Base-by-base conservation (phyloP, 2,329 filamentous ascomycete species). In the Ophiostoma sp. region DNA sequence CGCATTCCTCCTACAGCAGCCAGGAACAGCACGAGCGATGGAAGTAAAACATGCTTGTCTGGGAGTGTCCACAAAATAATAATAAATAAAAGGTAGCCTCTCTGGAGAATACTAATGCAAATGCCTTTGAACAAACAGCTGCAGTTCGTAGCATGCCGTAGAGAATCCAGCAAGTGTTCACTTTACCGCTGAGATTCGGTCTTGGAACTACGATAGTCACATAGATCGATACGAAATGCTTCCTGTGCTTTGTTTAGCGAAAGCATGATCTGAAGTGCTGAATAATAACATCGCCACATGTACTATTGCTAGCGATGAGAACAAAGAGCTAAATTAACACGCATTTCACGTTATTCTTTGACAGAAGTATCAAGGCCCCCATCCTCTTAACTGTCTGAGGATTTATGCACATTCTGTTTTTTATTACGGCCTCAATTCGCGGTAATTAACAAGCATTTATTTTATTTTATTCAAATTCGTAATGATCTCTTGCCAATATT, bases 251-350 rank as follows among this genome's bases (percentile, higher is more conserved):
- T 27, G 27, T 1, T 1, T 27, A 27, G 27, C 27, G 27, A 27
- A 27, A 2, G 2, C 27, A 27, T 49, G 16, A 14, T 49, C 18
- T 49, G 47, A 49, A 8, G 18, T 55, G 49, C 49, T 55, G 49
- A 55, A 55, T 55, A 55, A 55, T 14, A 55, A 55, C 49, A 55
- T 55, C 49, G 49, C 49, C 49, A 55, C 49, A 11, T 7, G 47
- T 52, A 52, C 47, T 52, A 18, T 8, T 52, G 14, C 9, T 18
- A n/a, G 5, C 49, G 9, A 27, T 1, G 18, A 27, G 49, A 12
- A 55, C 49, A 55, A 55, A 36, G 18, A 55, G 18, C 18, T 36
- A 36, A 55, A 55, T 55, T 55, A 55, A 27, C 49, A 55, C 4
- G 9, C n/a, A 55, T 55, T 55, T 9, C 8, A 55, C 27, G 49